A percentile compares a stretch with the other conserved stretches of the same genome.
Evolutionary conservation across 1,284 basidiomycete genomes (phyloP).

Genomic region (Ganoderma meredithae): DNA sequence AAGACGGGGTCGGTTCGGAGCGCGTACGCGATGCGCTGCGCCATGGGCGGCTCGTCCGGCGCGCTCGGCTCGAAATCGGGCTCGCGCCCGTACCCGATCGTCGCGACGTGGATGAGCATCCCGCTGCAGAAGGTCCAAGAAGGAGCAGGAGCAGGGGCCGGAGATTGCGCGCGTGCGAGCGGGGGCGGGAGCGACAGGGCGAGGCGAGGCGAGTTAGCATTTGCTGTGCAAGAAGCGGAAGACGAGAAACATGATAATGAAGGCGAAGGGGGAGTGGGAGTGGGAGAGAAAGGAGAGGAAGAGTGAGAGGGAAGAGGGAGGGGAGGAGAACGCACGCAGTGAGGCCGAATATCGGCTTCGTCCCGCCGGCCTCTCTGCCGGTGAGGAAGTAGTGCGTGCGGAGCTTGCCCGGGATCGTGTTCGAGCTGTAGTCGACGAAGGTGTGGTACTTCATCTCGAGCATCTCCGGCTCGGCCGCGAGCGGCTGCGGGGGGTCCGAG

Average conservation of each 20-base stretch:
- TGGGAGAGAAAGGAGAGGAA: slow-evolving; percentile 36
- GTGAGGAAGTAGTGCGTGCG: slow-evolving; percentile 83
- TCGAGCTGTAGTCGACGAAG: slow-evolving; percentile 61
- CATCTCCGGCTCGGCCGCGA: slow-evolving; percentile 61
- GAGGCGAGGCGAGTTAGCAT: background rate
- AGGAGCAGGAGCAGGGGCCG: background rate
- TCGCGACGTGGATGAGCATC: slow-evolving; percentile 76
- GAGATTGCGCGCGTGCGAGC: slow-evolving; percentile 1
- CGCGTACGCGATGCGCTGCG: slow-evolving; percentile 68
- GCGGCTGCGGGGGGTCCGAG: slow-evolving; percentile 61
- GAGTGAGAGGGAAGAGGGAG: background rate
- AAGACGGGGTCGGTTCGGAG: slow-evolving; percentile 55
- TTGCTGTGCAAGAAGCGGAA: background rate
- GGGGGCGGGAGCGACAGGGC: background rate
- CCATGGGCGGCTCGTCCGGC: slow-evolving; percentile 58
- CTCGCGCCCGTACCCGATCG: slow-evolving; percentile 65
- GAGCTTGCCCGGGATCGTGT: slow-evolving; percentile 46
- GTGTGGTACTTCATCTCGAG: slow-evolving; percentile 73
- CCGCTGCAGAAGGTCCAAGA: slow-evolving; percentile 50
- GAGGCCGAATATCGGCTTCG: slow-evolving; percentile 84
- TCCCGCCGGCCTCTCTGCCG: slow-evolving; percentile 79
- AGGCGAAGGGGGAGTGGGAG: slow-evolving; percentile 48
- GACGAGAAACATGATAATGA: background rate
- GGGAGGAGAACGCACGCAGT: slow-evolving; percentile 64
- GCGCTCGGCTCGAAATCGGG: slow-evolving; percentile 73